A percentile compares a stretch with the other conserved stretches of the same genome.
Conservation (phyloP, 306 rosid genomes). For the Sophora flavescens region DNA sequence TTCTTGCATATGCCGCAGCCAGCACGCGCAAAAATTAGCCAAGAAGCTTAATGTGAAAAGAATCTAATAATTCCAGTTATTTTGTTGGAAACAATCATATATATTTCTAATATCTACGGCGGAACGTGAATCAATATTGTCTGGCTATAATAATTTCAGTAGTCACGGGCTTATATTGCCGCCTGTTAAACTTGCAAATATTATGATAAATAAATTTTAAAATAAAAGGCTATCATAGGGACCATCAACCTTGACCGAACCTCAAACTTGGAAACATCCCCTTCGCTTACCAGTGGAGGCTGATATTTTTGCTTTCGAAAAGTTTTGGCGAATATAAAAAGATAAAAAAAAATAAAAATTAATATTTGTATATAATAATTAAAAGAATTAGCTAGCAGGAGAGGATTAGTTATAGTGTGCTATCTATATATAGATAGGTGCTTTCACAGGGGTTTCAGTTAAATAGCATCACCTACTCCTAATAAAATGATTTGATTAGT, state of each 20-base stretch:
- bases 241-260: constrained; percentile 10
- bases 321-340: no score
- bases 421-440: no score
- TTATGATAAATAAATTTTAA: neutral
- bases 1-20: neutral
- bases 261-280: constrained; percentile 43
- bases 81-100: no score
- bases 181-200: neutral
- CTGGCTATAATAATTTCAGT: neutral
- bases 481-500: constrained; percentile 14
- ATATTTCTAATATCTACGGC: no score
- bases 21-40: neutral
- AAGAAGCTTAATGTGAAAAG: neutral
- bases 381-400: no score
- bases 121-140: neutral
- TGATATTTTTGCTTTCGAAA: neutral
- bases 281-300: neutral
- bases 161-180: neutral
- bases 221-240: neutral
- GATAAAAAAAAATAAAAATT: no score
- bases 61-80: neutral
- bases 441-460: no score
- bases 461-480: constrained; percentile 6
- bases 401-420: no score
- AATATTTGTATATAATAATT: no score